phyloP scores from a whole-genome alignment of 495 filamentous ascomycete genomes.

The Astrothelium macrocarpum region DNA sequence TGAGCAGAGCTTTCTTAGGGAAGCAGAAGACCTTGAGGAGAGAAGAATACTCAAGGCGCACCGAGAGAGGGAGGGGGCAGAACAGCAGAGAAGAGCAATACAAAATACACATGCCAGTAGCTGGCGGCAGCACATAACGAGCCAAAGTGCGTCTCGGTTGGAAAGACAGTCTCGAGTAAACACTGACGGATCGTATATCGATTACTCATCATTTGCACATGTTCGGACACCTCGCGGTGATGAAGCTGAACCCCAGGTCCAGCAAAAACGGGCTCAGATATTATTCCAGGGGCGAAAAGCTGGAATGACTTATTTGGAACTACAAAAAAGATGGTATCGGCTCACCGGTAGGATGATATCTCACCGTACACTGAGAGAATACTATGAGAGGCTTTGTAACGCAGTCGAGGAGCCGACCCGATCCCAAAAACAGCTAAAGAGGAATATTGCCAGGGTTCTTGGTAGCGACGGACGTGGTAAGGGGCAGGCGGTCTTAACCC shows the following conservation, averaged over 20 bases:
- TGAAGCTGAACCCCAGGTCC: not conserved
- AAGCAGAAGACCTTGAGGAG: not conserved
- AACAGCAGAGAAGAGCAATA: not conserved
- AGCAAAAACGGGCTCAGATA: not conserved
- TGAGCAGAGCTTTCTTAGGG: not conserved
- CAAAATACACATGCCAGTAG: not conserved
- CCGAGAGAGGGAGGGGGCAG: not conserved
- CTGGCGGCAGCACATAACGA: not conserved
- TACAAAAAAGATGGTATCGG: not conserved
- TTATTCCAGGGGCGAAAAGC: not conserved
- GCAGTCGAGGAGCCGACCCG: not conserved
- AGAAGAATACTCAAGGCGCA: not conserved
- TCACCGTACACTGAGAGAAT: not conserved
- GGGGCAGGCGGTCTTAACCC: not conserved
- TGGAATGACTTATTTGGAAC: not conserved
- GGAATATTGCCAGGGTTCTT: not conserved
- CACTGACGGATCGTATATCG: not conserved
- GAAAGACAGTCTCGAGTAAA: not conserved
- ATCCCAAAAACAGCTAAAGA: not conserved
- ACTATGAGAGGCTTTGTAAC: not conserved
- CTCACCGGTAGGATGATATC: not conserved
- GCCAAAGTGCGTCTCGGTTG: too few relatives aligned
- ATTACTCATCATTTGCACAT: not conserved
- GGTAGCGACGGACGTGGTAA: not conserved
- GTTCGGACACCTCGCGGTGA: not conserved